phyloP scores from a whole-genome alignment of 2,329 filamentous ascomycete species.

The Lachnellula occidentalis region DNA sequence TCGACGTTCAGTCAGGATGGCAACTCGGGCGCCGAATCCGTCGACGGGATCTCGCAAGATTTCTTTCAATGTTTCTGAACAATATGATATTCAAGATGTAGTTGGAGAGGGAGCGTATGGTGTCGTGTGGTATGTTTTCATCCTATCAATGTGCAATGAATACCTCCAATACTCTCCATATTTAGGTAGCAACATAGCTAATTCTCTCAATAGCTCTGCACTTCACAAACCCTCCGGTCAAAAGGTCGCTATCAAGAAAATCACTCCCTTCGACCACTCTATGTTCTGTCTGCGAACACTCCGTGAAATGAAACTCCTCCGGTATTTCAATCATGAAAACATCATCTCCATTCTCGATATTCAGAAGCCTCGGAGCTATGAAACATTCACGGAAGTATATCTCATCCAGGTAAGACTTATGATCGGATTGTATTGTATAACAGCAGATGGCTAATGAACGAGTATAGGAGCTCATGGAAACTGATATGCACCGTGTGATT shows the following conservation, averaged over 20 bases:
- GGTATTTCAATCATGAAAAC: constrained; percentile 99
- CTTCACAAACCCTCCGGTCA: constrained; percentile 97
- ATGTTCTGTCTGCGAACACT: constrained; percentile 97
- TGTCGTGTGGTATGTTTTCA: constrained; percentile 78
- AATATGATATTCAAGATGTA: constrained; percentile 99
- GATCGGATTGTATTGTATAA: constrained; percentile 3
- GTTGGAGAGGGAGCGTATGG: constrained; percentile 98
- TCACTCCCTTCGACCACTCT: constrained; percentile 97
- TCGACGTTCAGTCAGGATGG: constrained; percentile 20
- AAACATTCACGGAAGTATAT: constrained; percentile 95
- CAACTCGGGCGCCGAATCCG: constrained; percentile 45
- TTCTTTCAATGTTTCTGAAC: constrained; percentile 98
- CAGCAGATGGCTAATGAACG: constrained; percentile 12
- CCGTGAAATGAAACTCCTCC: constrained; percentile 97
- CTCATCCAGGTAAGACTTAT: constrained; percentile 73
- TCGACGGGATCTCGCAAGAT: constrained; percentile 76
- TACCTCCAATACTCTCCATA: background rate
- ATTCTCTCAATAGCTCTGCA: constrained; percentile 61
- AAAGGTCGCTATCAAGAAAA: constrained; percentile 99
- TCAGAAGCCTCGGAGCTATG: constrained; percentile 93
- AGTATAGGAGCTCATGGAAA: constrained; percentile 91
- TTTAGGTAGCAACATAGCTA: background rate
- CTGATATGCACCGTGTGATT: constrained; percentile 98
- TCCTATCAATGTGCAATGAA: background rate
- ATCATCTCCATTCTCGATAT: constrained; percentile 99